Base-by-base conservation (phyloP, 441 rosid species). In the Biscutella laevigata region DNA sequence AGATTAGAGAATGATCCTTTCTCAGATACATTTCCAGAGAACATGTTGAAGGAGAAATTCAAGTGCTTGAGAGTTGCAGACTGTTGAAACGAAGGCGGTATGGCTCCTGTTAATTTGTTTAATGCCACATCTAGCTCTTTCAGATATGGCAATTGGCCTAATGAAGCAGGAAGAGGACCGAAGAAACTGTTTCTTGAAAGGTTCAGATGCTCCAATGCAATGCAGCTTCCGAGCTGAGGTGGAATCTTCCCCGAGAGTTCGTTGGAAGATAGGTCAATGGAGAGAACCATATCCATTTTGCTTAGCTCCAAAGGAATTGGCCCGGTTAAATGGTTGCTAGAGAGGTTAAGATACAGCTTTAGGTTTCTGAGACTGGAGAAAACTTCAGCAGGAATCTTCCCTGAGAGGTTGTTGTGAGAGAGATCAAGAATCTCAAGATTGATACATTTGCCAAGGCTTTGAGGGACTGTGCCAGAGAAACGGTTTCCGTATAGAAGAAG, bases 391-490 rank as follows among this genome's bases (percentile, higher is more conserved):
- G 84, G 83, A 43, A 82, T 71, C 4, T 39, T 43, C 36, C 88
- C 85, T 0, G 83, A 55, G 60, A 82, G 67, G 26, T 54, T 58
- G 56, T 82, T 82, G 36, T 64, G 65, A 39, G 97, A 82, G 35
- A 89, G 85, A 74, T 89, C 95, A 11, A 89, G 79, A 53, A 80
- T 80, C 74, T 89, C 91, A 40, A 89, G 62, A 62, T 89, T 86
- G 45, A 75, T 72, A 26, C 91, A 82, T 59, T 79, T 59, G 1
- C 84, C 86, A 3, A 89, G 65, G 58, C 91, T 84, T 30, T 66
- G 73, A 2, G 97, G 91, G 17, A 82, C 78, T 8, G 68, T 62
- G 36, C 91, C 94, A 3, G 94, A 78, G 28, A 86, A 81, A 51
- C 70, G 69, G 69, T 89, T 89, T 40, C 66, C 72, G 16, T 66